A percentile compares a stretch with the other conserved stretches of the same genome.
phyloP scores from a whole-genome alignment of 495 filamentous ascomycete species.

The Xanthoparmelia taractica region DNA sequence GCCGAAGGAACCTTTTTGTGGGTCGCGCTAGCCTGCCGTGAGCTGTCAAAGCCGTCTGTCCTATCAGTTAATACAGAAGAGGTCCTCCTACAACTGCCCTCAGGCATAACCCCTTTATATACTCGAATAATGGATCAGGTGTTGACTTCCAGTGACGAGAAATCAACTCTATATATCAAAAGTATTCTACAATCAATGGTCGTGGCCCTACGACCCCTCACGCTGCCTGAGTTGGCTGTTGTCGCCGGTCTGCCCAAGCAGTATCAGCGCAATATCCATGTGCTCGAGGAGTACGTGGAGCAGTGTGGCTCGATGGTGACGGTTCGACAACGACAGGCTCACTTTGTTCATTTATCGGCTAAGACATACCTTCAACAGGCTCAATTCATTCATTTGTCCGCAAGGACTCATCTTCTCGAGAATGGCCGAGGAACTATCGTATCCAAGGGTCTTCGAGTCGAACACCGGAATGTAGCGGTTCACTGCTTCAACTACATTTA shows the following conservation, averaged over 20 bases:
- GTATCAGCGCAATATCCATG: not conserved
- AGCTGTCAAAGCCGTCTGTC: not conserved
- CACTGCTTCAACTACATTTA: not conserved
- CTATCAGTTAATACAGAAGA: not conserved
- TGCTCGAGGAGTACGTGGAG: not conserved
- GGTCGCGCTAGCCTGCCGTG: not conserved
- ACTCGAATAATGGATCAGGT: not conserved
- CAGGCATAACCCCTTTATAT: not conserved
- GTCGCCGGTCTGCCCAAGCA: not conserved
- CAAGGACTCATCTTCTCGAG: not conserved
- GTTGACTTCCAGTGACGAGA: not conserved
- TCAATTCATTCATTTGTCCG: not conserved
- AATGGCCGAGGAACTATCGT: not conserved
- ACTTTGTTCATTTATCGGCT: not conserved
- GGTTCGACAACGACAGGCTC: not conserved
- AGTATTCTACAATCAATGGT: not conserved
- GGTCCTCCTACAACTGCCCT: not conserved
- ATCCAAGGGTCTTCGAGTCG: not conserved
- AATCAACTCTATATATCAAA: not conserved
- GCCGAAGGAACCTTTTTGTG: not conserved
- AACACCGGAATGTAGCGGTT: not conserved
- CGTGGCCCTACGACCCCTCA: not conserved
- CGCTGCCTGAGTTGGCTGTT: not conserved
- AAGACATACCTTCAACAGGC: not conserved
- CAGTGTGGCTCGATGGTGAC: not conserved